Conservation (phyloP, 768 basidiomycete species). For the Serpula lacrymans region DNA sequence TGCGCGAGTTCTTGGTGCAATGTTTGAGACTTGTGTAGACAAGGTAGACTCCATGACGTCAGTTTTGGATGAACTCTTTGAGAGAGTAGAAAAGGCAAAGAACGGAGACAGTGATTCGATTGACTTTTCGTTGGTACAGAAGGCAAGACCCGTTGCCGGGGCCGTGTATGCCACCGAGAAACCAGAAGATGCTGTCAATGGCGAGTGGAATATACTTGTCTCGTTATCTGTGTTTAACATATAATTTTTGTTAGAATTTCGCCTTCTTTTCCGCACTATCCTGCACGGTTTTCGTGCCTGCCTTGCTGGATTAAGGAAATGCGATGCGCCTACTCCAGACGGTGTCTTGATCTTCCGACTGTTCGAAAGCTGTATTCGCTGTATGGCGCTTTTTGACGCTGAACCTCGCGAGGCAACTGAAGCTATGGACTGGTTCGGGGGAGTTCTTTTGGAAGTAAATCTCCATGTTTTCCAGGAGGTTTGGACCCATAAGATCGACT, state of each 20-base stretch:
- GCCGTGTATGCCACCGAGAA: slow-evolving; percentile 78
- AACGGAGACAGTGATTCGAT: slow-evolving; percentile 35
- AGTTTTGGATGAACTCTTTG: slow-evolving; percentile 47
- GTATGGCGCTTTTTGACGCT: slow-evolving; percentile 80
- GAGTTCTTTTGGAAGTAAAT: slow-evolving; percentile 77
- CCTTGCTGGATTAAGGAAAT: slow-evolving; percentile 72
- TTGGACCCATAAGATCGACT: slow-evolving; percentile 89
- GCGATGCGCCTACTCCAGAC: slow-evolving; percentile 75
- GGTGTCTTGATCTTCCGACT: slow-evolving; percentile 84
- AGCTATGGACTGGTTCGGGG: slow-evolving; percentile 76
- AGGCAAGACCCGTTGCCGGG: slow-evolving; percentile 75
- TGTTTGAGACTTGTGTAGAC: slow-evolving; percentile 82
- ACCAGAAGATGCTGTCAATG: slow-evolving; percentile 76
- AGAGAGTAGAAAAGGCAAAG: slow-evolving; percentile 44
- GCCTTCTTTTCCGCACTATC: slow-evolving; percentile 82
- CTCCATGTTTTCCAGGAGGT: slow-evolving; percentile 94
- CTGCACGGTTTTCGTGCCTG: slow-evolving; percentile 85
- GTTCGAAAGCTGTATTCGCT: slow-evolving; percentile 81
- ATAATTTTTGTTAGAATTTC: slow-evolving; percentile 56
- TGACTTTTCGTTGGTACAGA: slow-evolving; percentile 75
- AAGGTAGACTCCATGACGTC: slow-evolving; percentile 78
- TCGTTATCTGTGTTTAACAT: not conserved
- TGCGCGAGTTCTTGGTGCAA: slow-evolving; percentile 61
- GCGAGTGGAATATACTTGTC: slow-evolving; percentile 46
- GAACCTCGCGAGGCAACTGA: slow-evolving; percentile 70